Base-by-base conservation (phyloP, 2,329 filamentous ascomycete genomes). In the Paraphoma chrysanthemicola region DNA sequence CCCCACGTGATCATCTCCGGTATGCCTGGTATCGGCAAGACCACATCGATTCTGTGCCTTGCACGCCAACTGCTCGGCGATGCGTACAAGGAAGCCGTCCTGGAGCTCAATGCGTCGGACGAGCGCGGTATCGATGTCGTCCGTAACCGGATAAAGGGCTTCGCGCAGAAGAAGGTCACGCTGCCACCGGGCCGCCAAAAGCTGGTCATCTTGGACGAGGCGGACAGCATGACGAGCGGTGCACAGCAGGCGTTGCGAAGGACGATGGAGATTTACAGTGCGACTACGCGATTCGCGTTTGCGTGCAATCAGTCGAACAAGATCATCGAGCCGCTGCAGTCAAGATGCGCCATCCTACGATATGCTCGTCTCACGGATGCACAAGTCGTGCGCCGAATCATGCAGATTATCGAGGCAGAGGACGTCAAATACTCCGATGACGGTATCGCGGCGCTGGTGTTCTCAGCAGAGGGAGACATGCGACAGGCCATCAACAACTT, bases 261-360 rank as follows among this genome's bases (percentile, higher is more conserved):
- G 60, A 99, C 95, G 0, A 99, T 99, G 95, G 95, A 99, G 77
- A 99, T 98, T 49, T 98, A 98, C 81, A 96, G 92, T 42, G 90
- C 93, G 61, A 99, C 95, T 1, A 99, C 95, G 2, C 87, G 95
- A 56, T 99, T 99, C 73, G 95, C 95, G 0, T 99, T 99, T 72
- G 95, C 95, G 2, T 99, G 95, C 83, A 99, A 99, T 77, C 92
- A 97, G 81, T 95, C 91, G 60, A 99, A 98, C 82, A 99, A 98
- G 80, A 98, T 99, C 74, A 99, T 99, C 77, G 95, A 99, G 78
- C 95, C 95, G n/a, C 83, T 99, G 49, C 95, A 99, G 78, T 97
- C 93, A 16, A 88, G 95, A 69, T 99, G 95, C 76, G 95, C 95
- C 17, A 98, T 99, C 73, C 85, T 99, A 53, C 90, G 95, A 57